These are phyloP conservation scores for Onygenales sp. DNA, from an alignment of 2,329 filamentous ascomycete species.

Conservation along the genomic window DNA sequence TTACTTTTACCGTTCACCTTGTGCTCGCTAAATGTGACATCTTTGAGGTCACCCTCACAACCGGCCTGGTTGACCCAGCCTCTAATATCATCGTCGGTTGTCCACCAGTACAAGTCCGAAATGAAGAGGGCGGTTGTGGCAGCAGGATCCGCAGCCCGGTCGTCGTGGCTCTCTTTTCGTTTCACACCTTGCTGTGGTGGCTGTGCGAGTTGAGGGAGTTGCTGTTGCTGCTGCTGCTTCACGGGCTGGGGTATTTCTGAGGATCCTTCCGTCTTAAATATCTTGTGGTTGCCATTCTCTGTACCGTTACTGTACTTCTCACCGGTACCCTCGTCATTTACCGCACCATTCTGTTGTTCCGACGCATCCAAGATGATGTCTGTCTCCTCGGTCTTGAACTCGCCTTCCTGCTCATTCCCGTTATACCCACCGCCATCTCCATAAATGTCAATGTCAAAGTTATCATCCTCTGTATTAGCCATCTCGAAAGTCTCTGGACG, in stretches of 20 bases:
- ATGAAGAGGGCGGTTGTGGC: constrained; percentile 68
- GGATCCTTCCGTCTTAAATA: constrained; percentile 14
- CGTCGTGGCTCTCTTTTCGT: constrained; percentile 49
- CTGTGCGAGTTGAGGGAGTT: constrained; percentile 30
- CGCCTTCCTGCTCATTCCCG: constrained; percentile 37
- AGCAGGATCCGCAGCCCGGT: constrained; percentile 47
- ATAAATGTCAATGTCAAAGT: constrained; percentile 63
- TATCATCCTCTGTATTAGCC: constrained; percentile 51
- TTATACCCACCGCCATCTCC: constrained; percentile 47
- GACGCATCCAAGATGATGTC: constrained; percentile 31
- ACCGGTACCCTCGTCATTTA: constrained; percentile 12
- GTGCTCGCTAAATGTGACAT: constrained; percentile 94
- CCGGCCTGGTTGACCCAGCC: constrained; percentile 73
- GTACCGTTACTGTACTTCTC: constrained; percentile 18
- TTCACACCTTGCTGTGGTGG: constrained; percentile 50
- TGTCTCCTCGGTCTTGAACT: constrained; percentile 30
- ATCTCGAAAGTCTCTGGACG: constrained; percentile 22
- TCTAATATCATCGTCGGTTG: constrained; percentile 86
- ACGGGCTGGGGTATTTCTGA: constrained; percentile 12
- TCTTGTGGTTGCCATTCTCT: constrained; percentile 17
- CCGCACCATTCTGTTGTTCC: constrained; percentile 20
- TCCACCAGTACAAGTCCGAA: constrained; percentile 94
- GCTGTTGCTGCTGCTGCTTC: constrained; percentile 12
- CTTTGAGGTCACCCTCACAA: constrained; percentile 76
- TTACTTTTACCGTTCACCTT: constrained; percentile 99